Evolutionary conservation across 805 yeast genomes (phyloP).

Genomic region (Pichia sporocuriosa): DNA sequence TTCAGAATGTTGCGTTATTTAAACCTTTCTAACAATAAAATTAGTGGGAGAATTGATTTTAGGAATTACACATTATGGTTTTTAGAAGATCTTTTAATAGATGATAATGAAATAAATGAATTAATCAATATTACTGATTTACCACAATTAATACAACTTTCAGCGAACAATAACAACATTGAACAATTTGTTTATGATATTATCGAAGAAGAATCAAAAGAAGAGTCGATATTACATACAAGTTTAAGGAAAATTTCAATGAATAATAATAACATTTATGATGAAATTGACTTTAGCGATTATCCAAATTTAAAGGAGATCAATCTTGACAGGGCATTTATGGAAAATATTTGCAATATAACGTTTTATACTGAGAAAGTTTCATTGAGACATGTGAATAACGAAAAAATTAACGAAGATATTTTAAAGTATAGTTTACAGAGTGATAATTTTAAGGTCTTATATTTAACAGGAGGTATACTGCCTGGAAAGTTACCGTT

Average conservation of each 20-base stretch:
- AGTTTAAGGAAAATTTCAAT: constrained; percentile 10
- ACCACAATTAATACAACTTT: constrained; percentile 33
- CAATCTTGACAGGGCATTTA: constrained; percentile 37
- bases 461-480: constrained; percentile 31
- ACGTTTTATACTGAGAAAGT: constrained; percentile 36
- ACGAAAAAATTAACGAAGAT: constrained; percentile 19
- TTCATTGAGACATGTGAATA: constrained; percentile 34
- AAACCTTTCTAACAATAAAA: constrained; percentile 36
- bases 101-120: constrained; percentile 34
- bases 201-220: constrained; percentile 19
- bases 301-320: constrained; percentile 38
- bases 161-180: constrained; percentile 37
- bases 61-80: constrained; percentile 29
- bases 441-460: constrained; percentile 23
- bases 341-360: constrained; percentile 25
- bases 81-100: constrained; percentile 38
- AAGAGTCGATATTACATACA: constrained; percentile 29
- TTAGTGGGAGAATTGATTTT: constrained; percentile 36
- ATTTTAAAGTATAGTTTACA: constrained; percentile 15
- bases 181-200: constrained; percentile 18
- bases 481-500: constrained; percentile 8
- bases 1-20: constrained; percentile 36
- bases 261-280: constrained; percentile 7
- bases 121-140: constrained; percentile 33
- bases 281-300: constrained; percentile 22